Base-by-base conservation (phyloP, 805 yeast genomes). In the Monosporozyma servazzii region DNA sequence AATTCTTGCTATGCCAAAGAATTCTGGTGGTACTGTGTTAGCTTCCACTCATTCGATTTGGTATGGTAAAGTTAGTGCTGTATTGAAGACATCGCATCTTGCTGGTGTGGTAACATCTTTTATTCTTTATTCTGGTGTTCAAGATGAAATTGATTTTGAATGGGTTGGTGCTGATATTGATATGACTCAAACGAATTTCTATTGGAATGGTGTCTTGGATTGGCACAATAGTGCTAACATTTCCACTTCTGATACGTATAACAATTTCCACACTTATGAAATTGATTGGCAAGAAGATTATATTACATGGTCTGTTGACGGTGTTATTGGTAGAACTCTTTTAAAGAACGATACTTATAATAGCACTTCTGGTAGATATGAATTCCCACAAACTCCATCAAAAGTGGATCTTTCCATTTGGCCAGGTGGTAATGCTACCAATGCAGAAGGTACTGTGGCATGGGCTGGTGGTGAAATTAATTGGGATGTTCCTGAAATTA, bases 61-160 rank as follows among this genome's bases (percentile, higher is more conserved):
- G 96, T 89, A 86, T 69, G 97, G 97, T 50, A 86, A 82, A 64
- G 76, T 88, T 31, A 71, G 82, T 31, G 82, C 84, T 47, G 77
- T 72, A 48, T 61, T 88, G 61, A 88, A 84, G 71, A 73, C 91
- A 0, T 85, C 96, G 0, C 86, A 80, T 63, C 76, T 76, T 39
- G 74, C 69, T 9, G 97, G 97, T 75, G 96, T 89, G 37, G 78
- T 89, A 53, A 77, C 95, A 15, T 90, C 96, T 30, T 80, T 82
- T 61, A 88, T 89, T 68, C 67, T 88, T 49, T 84, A 80, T 68
- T 86, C 96, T 7, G 86, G 86, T 64, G 88, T 84, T 42, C 81
- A 86, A 74, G 97, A 89, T 73, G 97, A 90, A 75, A 77, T 89
- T 60, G 97, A 90, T 77, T 82, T 70, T 63, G 96, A 90, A 72